Evolutionary conservation across 257 asterid species (phyloP).

Genomic region (Sherardia arvensis): DNA sequence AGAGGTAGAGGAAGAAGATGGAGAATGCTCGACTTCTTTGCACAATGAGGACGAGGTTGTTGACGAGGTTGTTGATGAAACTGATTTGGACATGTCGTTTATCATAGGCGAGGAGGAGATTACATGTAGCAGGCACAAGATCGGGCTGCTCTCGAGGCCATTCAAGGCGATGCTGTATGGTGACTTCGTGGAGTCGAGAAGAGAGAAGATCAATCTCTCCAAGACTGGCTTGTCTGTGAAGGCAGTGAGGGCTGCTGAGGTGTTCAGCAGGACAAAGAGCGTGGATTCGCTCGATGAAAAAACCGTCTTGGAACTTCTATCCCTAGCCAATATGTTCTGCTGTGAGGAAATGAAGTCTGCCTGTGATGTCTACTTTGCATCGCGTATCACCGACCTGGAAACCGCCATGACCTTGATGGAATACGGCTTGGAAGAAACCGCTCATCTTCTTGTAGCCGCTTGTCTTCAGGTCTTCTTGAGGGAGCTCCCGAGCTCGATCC

Average conservation of each 20-base stretch:
- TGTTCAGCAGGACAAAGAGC: constrained; percentile 54
- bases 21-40: constrained; percentile 61
- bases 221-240: constrained; percentile 54
- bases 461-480: constrained; percentile 86
- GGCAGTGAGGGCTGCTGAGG: constrained; percentile 74
- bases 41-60: constrained; percentile 18
- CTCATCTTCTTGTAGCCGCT: constrained; percentile 82
- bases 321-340: constrained; percentile 72
- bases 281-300: constrained; percentile 54
- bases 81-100: constrained; percentile 59
- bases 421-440: constrained; percentile 70
- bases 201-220: constrained; percentile 64
- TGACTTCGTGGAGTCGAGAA: constrained; percentile 59
- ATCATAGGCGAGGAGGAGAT: constrained; percentile 80
- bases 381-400: constrained; percentile 59
- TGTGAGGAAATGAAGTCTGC: constrained; percentile 74
- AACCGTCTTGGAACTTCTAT: constrained; percentile 60
- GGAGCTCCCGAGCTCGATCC: constrained; percentile 72
- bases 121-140: constrained; percentile 61
- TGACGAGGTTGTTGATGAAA: constrained; percentile 24
- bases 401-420: constrained; percentile 56
- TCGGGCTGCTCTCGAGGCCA: constrained; percentile 79
- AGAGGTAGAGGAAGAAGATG: constrained; percentile 28
- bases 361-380: constrained; percentile 66
- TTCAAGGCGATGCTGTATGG: constrained; percentile 77